A percentile compares a stretch with the other conserved stretches of the same genome.
phyloP scores from a whole-genome alignment of 495 filamentous ascomycete genomes.

The Penicillium egyptiacum region DNA sequence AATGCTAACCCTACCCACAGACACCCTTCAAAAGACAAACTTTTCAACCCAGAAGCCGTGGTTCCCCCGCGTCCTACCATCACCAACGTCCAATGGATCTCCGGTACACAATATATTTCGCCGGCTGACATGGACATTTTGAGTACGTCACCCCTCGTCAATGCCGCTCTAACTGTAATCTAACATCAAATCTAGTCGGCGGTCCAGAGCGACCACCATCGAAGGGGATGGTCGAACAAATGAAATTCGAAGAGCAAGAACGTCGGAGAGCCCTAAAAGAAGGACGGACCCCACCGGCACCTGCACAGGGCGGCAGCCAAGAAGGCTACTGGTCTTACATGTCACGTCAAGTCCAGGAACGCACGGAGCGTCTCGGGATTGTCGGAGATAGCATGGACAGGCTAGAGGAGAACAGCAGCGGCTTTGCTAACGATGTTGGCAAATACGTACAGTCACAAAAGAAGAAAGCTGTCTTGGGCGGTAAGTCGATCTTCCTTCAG shows the following conservation, averaged over 20 bases:
- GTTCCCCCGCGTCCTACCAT: constrained; percentile 89
- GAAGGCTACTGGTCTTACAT: constrained; percentile 72
- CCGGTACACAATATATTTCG: constrained; percentile 88
- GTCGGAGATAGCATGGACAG: constrained; percentile 82
- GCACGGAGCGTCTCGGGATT: constrained; percentile 80
- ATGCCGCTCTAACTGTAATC: neutral
- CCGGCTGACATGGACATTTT: constrained; percentile 88
- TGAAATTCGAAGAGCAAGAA: constrained; percentile 57
- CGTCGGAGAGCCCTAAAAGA: constrained; percentile 49
- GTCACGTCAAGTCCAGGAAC: constrained; percentile 79
- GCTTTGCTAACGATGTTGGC: constrained; percentile 81
- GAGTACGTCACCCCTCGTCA: constrained; percentile 41
- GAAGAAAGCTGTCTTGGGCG: constrained; percentile 71
- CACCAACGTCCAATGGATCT: constrained; percentile 92
- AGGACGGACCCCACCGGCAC: constrained; percentile 28
- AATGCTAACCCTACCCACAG: constrained; percentile 43
- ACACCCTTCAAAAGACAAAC: constrained; percentile 59
- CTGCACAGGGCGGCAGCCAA: constrained; percentile 26
- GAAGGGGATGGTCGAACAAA: constrained; percentile 69
- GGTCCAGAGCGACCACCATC: constrained; percentile 84
- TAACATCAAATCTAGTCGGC: constrained; percentile 55
- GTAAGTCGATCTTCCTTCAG: constrained; percentile 36
- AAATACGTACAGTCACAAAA: constrained; percentile 87
- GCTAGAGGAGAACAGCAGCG: constrained; percentile 72
- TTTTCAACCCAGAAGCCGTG: constrained; percentile 71